Evolutionary conservation across 2,329 filamentous ascomycete species (phyloP).

Genomic region (Falciphora oryzae): DNA sequence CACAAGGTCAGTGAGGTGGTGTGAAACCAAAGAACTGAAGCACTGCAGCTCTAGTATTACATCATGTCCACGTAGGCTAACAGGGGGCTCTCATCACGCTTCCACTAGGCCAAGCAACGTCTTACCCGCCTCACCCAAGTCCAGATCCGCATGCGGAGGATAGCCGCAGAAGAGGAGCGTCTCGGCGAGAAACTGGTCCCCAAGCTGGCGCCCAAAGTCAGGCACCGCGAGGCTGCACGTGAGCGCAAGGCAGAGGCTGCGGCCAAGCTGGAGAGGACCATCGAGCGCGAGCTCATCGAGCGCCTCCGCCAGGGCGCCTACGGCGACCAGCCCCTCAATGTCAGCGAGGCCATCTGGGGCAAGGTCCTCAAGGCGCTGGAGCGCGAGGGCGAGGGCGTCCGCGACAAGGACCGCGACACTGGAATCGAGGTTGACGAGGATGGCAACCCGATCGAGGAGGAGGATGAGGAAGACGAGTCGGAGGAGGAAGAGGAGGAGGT

Average conservation of each 20-base stretch:
- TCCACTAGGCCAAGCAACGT: slow-evolving; percentile 72
- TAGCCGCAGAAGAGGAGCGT: slow-evolving; percentile 84
- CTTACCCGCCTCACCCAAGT: slow-evolving; percentile 91
- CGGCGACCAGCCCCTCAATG: slow-evolving; percentile 89
- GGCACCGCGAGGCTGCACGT: slow-evolving; percentile 66
- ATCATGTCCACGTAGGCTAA: not conserved
- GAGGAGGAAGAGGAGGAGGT: slow-evolving; percentile 67
- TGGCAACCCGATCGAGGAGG: slow-evolving; percentile 59
- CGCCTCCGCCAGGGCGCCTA: slow-evolving; percentile 87
- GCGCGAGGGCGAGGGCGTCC: slow-evolving; percentile 72
- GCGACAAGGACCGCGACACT: slow-evolving; percentile 84
- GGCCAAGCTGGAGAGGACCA: slow-evolving; percentile 91
- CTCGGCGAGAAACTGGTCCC: slow-evolving; percentile 85
- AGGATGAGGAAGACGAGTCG: slow-evolving; percentile 56
- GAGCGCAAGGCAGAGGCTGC: slow-evolving; percentile 66
- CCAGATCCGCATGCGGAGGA: slow-evolving; percentile 68
- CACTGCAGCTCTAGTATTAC: not conserved
- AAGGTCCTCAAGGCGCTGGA: slow-evolving; percentile 91
- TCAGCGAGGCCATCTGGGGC: slow-evolving; percentile 94
- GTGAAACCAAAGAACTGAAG: not conserved
- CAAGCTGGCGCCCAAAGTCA: slow-evolving; percentile 86
- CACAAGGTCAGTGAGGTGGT: slow-evolving; percentile 53
- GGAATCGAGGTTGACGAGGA: slow-evolving; percentile 75
- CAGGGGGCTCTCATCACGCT: slow-evolving; percentile 11
- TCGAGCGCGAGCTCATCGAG: slow-evolving; percentile 92